Evolutionary conservation across 2,329 filamentous ascomycete species (phyloP), one percentile per base, ranked within the genome.

Genomic region (Nemania sp.): DNA sequence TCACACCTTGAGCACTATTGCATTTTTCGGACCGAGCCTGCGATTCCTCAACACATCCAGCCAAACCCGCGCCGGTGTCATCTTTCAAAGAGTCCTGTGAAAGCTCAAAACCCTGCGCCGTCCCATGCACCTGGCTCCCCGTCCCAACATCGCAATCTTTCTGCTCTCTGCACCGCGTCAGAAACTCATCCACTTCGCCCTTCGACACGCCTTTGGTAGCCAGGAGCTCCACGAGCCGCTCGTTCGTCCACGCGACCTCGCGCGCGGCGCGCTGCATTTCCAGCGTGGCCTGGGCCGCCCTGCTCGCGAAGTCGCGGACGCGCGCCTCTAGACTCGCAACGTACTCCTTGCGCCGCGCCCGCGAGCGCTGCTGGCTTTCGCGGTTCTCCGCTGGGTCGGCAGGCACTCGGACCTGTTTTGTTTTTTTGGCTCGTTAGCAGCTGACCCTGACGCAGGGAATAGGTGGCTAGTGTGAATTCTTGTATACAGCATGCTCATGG

Each of bases 231-330:
- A 76, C 70, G 22, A 83, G 66, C 24, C 72, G 65, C 43, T 68
- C 68, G 57, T 83, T 83, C 60, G 80, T 77, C 24, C 72, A 62
- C 14, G 74, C 75, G 15, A 83, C 78, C 49, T 68, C 71, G 19
- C 77, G 74, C 5, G 80, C 80, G 1, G 77, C 77, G 23, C 71
- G 72, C 65, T 83, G 81, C 75, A 84, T 79, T 63, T 80, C 77
- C 9, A 77, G 61, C 2, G 77, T 78, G 4, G 80, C 80, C 49
- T 75, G 71, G 14, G 77, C 72, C 19, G 76, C 79, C 5, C 67
- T 71, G n/a, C 66, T 68, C 68, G 82, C 77, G 63, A 76, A 77
- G 23, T 77, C 75, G 17, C 71, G 71, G 28, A 83, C 57, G 37
- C 73, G 73, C 19, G 63, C 68, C 62, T 80, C 77, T 54, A 84